Conservation (phyloP, 1,284 basidiomycete species). For the Ceratobasidium sp. region DNA sequence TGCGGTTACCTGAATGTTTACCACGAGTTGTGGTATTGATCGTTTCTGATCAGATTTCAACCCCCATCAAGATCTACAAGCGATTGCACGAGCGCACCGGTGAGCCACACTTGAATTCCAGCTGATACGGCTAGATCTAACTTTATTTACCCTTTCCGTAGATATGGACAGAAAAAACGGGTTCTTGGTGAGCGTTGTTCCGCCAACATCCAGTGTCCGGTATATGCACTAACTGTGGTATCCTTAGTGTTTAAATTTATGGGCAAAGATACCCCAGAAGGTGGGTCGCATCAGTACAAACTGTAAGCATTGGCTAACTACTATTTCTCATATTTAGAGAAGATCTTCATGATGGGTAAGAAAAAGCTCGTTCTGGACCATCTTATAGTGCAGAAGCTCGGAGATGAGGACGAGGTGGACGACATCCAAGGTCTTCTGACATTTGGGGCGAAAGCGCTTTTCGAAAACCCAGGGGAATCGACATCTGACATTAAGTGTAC, state of each 20-base stretch:
- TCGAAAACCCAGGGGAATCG: slow-evolving; percentile 66
- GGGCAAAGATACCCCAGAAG: slow-evolving; percentile 90
- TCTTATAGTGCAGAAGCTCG: slow-evolving; percentile 93
- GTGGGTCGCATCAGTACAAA: slow-evolving; percentile 56
- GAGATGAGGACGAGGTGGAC: slow-evolving; percentile 77
- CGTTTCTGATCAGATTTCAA: slow-evolving; percentile 89
- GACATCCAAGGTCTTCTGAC: slow-evolving; percentile 84
- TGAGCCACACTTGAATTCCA: neutral
- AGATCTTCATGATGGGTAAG: slow-evolving; percentile 87
- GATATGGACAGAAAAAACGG: slow-evolving; percentile 52
- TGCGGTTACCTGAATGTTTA: neutral
- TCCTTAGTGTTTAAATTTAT: slow-evolving; percentile 90
- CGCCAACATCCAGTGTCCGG: neutral
- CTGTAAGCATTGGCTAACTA: slow-evolving; percentile 4
- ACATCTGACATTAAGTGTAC: slow-evolving; percentile 76
- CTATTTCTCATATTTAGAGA: slow-evolving; percentile 62
- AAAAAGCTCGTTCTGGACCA: slow-evolving; percentile 92
- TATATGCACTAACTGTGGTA: slow-evolving; percentile 70
- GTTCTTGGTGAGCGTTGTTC: slow-evolving; percentile 15
- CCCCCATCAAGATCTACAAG: slow-evolving; percentile 78
- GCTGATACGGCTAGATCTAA: neutral
- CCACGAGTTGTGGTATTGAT: neutral
- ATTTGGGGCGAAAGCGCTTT: slow-evolving; percentile 82
- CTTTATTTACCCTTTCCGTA: slow-evolving; percentile 53
- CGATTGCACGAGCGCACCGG: slow-evolving; percentile 89